Evolutionary conservation across 2,329 filamentous ascomycete species (phyloP), one percentile per base, ranked within the genome.

Genomic region (Lasiodiplodia citricola): DNA sequence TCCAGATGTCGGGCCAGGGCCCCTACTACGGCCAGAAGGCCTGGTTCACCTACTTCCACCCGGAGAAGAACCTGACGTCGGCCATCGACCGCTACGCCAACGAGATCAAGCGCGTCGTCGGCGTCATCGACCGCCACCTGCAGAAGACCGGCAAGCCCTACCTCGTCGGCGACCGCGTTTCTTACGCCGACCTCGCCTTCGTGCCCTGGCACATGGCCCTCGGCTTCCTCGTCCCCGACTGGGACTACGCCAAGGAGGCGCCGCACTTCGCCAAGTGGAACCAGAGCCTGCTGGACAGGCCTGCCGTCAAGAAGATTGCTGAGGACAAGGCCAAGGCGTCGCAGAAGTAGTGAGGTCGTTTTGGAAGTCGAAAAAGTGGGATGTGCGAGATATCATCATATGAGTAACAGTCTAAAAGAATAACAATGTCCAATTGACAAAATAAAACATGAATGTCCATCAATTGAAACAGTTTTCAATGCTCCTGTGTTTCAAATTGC

Each of bases 1-100:
- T 80, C 74, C 83, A 85, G 73, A 75, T 75, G 51, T 78, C 78
- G 2, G 83, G 83, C 8, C 83, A 85, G 70, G 83, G 83, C 1
- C 83, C 83, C 0, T 85, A 85, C 72, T 85, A 73, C 60, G 77
- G 77, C 1, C 77, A 79, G 69, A 73, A 72, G 3, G 69, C 71
- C 13, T 82, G 80, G 80, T 82, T 82, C 71, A 75, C 73, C 10
- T 72, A 70, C 10, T 81, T 79, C 68, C 80, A 85, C 73, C 74
- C 74, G 0, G 83, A 86, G 68, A 81, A 81, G 70, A 28, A 41
- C 66, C 41, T 84, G 23, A 76, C 74, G 0, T 80, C 77, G 18
- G 83, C 82, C 5, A 74, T 81, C 25, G 79, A 83, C 5, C 80
- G 84, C 21, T 86, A 85, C 72, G 66, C 73, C 21, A 79, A 79